Conservation (phyloP, 805 yeast species). For the Yarrowia sp. region DNA sequence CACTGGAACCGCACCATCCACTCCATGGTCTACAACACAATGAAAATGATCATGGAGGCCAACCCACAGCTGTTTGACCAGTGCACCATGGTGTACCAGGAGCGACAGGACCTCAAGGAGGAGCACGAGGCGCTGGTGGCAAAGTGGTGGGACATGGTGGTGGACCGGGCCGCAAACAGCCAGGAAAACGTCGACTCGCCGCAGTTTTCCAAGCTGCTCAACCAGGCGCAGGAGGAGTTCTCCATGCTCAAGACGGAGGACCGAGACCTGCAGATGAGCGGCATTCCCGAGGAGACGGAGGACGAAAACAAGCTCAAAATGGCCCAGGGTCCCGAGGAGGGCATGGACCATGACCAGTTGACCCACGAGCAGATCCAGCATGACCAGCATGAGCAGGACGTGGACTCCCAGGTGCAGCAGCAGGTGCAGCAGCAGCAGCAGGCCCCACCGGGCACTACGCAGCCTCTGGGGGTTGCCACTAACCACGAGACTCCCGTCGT, state of each 20-base stretch:
- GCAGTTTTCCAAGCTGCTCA: conserved; percentile 24
- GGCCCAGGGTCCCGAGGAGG: conserved; percentile 7
- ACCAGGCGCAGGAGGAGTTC: conserved; percentile 24
- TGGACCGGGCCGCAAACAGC: conserved; percentile 24
- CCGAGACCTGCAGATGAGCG: not conserved
- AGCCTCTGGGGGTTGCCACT: conserved; percentile 10
- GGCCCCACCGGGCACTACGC: not conserved
- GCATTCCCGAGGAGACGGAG: conserved; percentile 23
- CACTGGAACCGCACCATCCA: conserved; percentile 96
- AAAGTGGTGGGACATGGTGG: conserved; percentile 61
- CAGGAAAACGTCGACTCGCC: conserved; percentile 19
- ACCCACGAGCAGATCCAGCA: conserved; percentile 1
- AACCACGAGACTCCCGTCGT: conserved; percentile 14
- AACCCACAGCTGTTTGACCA: conserved; percentile 89
- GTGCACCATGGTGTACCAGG: conserved; percentile 83
- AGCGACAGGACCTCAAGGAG: conserved; percentile 70
- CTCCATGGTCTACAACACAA: conserved; percentile 83
- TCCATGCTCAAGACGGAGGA: conserved; percentile 25
- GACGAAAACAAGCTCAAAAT: not conserved
- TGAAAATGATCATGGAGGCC: conserved; percentile 88
- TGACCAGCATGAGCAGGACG: not conserved
- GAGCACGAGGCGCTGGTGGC: conserved; percentile 54
- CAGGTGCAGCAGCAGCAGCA: not conserved
- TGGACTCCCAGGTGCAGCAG: not conserved
- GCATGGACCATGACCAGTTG: conserved; percentile 4